Base-by-base conservation (phyloP, 2,329 filamentous ascomycete genomes). In the Pseudocercospora macadamiae region DNA sequence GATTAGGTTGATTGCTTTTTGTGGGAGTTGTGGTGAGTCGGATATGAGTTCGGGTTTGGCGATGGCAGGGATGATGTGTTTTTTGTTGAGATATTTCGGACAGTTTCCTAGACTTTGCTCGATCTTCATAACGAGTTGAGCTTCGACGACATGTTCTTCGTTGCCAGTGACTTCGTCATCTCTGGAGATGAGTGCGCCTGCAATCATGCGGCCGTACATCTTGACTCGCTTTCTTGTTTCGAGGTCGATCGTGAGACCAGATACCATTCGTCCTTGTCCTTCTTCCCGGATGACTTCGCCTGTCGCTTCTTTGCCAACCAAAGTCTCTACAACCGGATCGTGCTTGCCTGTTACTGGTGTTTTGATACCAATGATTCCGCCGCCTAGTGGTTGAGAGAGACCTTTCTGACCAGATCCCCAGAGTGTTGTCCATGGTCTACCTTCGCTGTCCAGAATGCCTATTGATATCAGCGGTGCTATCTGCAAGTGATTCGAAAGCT, bases 31-130 rank as follows among this genome's bases (percentile, higher is more conserved):
- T 2, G 79, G 64, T 2, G 75, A 76, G 21, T 78, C 71, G 0
- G 81, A 82, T 30, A 83, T 59, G 1, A 86, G 72, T 47, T 74
- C 74, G 8, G 89, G 84, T 12, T 78, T 70, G 2, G 88, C 82
- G 0, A 78, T 61, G 44, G 83, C 80, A 4, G 82, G 80, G 2
- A 75, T 70, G 36, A 96, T 84, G 1, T 78, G 76, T 70, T 89
- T 92, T 68, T 84, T 85, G 73, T 93, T 95, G 30, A 96, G 71
- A 67, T 96, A 96, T 74, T 96, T 96, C 1, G 91, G 91, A 67
- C 91, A 96, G 67, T 95, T 96, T 0, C 90, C 84, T 7, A 96
- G 69, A 64, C 86, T 89, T 73, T 90, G 87, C 28, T 88, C 82
- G 56, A 96, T 85, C 37, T 83, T 82, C 44, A 91, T 78, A 12